Evolutionary conservation across 2,329 filamentous ascomycete genomes (phyloP), one percentile per base, ranked within the genome.

Genomic region (Parasarocladium wereldwijsianum): DNA sequence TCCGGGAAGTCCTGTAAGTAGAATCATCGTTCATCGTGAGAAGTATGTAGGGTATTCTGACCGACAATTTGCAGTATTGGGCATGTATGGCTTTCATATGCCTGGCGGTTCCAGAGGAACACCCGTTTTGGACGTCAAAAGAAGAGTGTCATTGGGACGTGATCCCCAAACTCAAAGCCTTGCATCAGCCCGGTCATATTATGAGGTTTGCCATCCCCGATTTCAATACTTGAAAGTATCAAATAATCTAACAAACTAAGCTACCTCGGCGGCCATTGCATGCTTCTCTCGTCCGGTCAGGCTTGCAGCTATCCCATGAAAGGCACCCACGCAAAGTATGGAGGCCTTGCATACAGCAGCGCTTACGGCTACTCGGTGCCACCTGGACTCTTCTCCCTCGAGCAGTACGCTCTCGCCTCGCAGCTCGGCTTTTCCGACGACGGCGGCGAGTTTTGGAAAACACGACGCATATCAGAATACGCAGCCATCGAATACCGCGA

Each of bases 241-340:
- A 14, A 13, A 10, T 24, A 2, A 12, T 21, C 22, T 21, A 14
- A 22, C n/a, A 10, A 16, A 4, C 8, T 3, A 22, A 66, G 75
- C 40, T 69, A 72, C 38, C 64, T 72, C 12, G 78, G 76, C n/a
- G 76, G 74, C 1, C 80, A 86, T 48, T 76, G 73, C 26, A 80
- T 85, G 61, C 61, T 86, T 15, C 63, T 86, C 6, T 77, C 71
- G 4, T 80, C 75, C 0, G 80, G 81, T 2, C 80, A 87, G 48
- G 76, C 75, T n/a, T 86, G 80, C 51, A 76, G 79, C 49, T 86
- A 86, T 46, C 76, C 80, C 0, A 76, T 86, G 60, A 81, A 81
- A 51, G 79, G 76, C 32, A 82, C 79, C 0, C 79, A 86, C 48
- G 77, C 80, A 36, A 86, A 86, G 45, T 86, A 86, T 49, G 80